Evolutionary conservation across 2,329 filamentous ascomycete genomes (phyloP), one percentile per base, ranked within the genome.

Genomic region (Clarireedia paspali): DNA sequence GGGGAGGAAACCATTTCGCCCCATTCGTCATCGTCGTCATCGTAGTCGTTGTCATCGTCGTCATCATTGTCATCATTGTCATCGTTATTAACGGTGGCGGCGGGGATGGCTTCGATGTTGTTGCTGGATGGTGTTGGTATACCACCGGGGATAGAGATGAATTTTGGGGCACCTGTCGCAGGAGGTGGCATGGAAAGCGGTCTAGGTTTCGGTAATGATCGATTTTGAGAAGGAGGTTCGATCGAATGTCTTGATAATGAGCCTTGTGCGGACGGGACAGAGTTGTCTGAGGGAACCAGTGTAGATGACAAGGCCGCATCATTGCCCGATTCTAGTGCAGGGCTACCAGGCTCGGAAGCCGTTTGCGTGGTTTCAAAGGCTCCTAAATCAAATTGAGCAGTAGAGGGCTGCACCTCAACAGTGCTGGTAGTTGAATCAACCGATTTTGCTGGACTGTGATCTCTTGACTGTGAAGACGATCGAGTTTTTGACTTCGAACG

Each of bases 1-100:
- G 70, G 68, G 1, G 69, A 70, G 30, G 67, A 65, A 15, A 72
- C 63, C 70, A 72, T 70, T 53, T 72, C 70, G 6, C 70, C 70
- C 70, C 70, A 72, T 47, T 70, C 70, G 53, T 71, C 69, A 47
- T 67, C 66, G 26, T 68, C 66, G 26, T 68, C 64, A 9, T 58
- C 54, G 26, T 20, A 20, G 20, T 20, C 20, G 20, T 70, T 69
- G 53, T 71, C 69, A 47, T 67, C 66, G 26, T 45, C 10, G 23
- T 42, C 36, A 27, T 49, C 47, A 24, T 50, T 2, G 17, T 20
- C 17, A 20, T 20, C 20, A 20, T 20, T 24, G 17, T 10, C 27
- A 26, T 27, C n/a, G 23, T 30, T 30, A 17, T 59, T 42, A 54
- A 15, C 17, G 17, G 34, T 23, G 30, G 4, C 15, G 50, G 27